Percentiles rank a stretch among this genome's conserved stretches.
phyloP scores from a whole-genome alignment of 2,329 filamentous ascomycete genomes.

The Trichoderma polysporum region DNA sequence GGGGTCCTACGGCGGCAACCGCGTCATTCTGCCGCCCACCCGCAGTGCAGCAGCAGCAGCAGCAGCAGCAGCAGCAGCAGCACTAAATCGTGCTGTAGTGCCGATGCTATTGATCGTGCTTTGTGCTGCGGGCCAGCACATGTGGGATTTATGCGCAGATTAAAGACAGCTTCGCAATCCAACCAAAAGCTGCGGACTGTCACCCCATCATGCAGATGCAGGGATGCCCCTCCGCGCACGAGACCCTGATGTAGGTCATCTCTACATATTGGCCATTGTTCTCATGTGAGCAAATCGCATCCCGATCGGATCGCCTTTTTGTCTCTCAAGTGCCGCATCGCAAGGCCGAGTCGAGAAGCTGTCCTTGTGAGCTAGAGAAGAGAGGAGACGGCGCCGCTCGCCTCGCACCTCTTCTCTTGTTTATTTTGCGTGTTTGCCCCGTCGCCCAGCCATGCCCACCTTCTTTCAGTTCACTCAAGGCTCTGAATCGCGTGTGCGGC shows the following conservation, averaged over 20 bases:
- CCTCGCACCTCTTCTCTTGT: conserved; percentile 2
- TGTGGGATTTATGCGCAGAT: neutral
- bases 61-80: no score
- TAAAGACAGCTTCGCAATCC: neutral
- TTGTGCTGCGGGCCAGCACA: neutral
- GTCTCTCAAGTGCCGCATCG: neutral
- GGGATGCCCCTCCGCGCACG: conserved; percentile 20
- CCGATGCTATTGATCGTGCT: neutral
- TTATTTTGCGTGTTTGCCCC: neutral
- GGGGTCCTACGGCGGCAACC: conserved; percentile 10
- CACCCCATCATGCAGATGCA: conserved; percentile 17
- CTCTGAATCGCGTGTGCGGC: conserved; percentile 55
- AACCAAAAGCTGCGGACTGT: neutral
- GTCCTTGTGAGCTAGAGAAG: neutral
- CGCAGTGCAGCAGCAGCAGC: neutral
- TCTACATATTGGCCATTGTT: neutral
- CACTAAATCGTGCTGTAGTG: neutral
- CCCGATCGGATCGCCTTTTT: neutral
- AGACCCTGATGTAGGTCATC: conserved; percentile 18
- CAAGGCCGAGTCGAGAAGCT: neutral
- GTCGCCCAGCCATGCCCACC: conserved; percentile 50
- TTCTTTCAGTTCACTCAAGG: conserved; percentile 69
- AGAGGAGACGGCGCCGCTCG: conserved; percentile 8
- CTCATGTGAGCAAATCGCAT: conserved; percentile 7
- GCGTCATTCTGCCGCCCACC: conserved; percentile 19